Evolutionary conservation across 208 protist genomes (phyloP), one percentile per base, ranked within the genome.

Genomic region (Leishmania tropica): DNA sequence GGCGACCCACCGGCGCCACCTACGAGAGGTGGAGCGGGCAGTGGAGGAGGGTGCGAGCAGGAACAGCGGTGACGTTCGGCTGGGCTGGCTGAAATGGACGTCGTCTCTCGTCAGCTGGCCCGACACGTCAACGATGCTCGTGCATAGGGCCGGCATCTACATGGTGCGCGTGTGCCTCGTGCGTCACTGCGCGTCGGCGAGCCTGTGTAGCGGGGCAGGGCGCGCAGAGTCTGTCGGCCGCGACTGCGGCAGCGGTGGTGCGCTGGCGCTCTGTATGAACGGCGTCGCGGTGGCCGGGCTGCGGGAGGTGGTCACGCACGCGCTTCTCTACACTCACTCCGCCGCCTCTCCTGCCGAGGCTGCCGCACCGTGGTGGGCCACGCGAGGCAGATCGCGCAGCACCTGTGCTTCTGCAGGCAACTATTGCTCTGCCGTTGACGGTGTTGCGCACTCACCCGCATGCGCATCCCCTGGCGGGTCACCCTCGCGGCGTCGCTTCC

Each of bases 131-230:
- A 51, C 71, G 8, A 76, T 91, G 42, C n/a, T 31, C 13, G 73
- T 91, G 21, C 60, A 65, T 64, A 65, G 83, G 5, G 79, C 80
- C 31, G 90, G 88, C 45, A 81, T 94, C 35, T 94, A 91, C 81
- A 75, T 76, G 67, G 79, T 93, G 28, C 60, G 79, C 1, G 84
- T 87, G 72, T 93, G 88, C 73, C 72, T 91, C 37, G 78, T 91
- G 83, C 81, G 84, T 40, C 68, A 84, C 68, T 54, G 82, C 58
- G n/a, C 71, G 6, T 35, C 81, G 48, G 11, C 77, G 28, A 70
- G 65, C 53, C 17, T 79, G 51, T 45, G 48, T 53, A 54, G 37
- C 24, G 79, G 58, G 17, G 62, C 48, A 40, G 77, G 76, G 47
- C 53, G 77, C 5, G 76, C 21, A 73, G 47, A 45, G 60, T 3